Evolutionary conservation across 129 eudicot species (phyloP).

Genomic region (Flaveria brownii): DNA sequence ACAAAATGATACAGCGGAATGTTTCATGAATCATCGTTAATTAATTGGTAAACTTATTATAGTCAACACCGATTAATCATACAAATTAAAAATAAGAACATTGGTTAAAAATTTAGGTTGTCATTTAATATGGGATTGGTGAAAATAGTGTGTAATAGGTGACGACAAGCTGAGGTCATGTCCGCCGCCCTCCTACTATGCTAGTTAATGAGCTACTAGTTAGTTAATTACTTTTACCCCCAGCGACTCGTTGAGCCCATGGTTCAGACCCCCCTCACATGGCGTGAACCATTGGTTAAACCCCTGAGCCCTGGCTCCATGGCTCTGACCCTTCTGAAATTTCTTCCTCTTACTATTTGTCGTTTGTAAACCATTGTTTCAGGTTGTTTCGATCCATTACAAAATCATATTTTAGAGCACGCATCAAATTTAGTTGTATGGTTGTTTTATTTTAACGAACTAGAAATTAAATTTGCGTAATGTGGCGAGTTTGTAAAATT

Average conservation of each 20-base stretch:
- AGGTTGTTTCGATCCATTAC: neutral
- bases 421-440: too few species aligned
- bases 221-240: slow-evolving; percentile 11
- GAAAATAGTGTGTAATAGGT: neutral
- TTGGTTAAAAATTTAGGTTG: too few species aligned
- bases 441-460: too few species aligned
- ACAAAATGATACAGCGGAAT: too few species aligned
- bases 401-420: neutral
- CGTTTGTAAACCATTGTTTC: neutral
- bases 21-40: too few species aligned
- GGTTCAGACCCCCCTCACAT: neutral
- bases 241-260: neutral
- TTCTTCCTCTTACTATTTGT: neutral
- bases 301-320: slow-evolving; percentile 11
- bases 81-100: too few species aligned
- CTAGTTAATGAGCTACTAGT: neutral
- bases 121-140: neutral
- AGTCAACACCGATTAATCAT: too few species aligned
- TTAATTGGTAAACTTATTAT: too few species aligned
- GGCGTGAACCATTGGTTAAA: slow-evolving; percentile 26
- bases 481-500: too few species aligned
- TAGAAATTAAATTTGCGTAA: too few species aligned
- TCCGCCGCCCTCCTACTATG: slow-evolving; percentile 26
- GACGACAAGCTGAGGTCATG: slow-evolving; percentile 26
- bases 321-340: neutral